A percentile compares a stretch with the other conserved stretches of the same genome.
phyloP scores from a whole-genome alignment of 768 basidiomycete species.

The Bullera alba region DNA sequence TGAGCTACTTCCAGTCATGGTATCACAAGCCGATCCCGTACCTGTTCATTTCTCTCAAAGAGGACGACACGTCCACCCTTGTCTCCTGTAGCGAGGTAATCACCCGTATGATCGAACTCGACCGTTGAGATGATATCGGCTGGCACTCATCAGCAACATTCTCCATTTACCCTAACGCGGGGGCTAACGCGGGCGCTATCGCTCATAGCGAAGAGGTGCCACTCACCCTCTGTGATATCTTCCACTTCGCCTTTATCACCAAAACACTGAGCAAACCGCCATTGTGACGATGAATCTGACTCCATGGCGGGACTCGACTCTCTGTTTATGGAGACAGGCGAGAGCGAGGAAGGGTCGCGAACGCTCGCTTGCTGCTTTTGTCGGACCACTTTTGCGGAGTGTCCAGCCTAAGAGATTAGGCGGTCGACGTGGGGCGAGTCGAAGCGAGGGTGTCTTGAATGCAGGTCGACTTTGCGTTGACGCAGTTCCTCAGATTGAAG shows the following conservation, averaged over 20 bases:
- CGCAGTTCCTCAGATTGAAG: too few species aligned
- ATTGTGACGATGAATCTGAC: slow-evolving; percentile 51
- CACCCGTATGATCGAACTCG: slow-evolving; percentile 98
- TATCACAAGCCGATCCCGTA: slow-evolving; percentile 46
- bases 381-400: not conserved
- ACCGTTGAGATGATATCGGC: slow-evolving; percentile 99
- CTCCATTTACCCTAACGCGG: not conserved
- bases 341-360: too few species aligned
- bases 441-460: too few species aligned
- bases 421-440: too few species aligned
- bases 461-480: too few species aligned
- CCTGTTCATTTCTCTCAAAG: slow-evolving; percentile 96
- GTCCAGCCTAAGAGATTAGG: too few species aligned
- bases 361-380: too few species aligned
- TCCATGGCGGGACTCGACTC: slow-evolving; percentile 21
- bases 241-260: slow-evolving; percentile 94
- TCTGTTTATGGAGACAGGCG: too few species aligned
- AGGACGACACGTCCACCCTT: slow-evolving; percentile 98
- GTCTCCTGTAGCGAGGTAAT: slow-evolving; percentile 98
- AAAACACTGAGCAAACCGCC: slow-evolving; percentile 99
- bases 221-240: slow-evolving; percentile 94
- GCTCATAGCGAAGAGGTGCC: not conserved
- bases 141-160: slow-evolving; percentile 54
- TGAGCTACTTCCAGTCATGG: not conserved
- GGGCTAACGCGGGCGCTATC: not conserved